A percentile compares a stretch with the other conserved stretches of the same genome.
phyloP scores from a whole-genome alignment of 1,284 basidiomycete species.

The Psilocybe mexicana region DNA sequence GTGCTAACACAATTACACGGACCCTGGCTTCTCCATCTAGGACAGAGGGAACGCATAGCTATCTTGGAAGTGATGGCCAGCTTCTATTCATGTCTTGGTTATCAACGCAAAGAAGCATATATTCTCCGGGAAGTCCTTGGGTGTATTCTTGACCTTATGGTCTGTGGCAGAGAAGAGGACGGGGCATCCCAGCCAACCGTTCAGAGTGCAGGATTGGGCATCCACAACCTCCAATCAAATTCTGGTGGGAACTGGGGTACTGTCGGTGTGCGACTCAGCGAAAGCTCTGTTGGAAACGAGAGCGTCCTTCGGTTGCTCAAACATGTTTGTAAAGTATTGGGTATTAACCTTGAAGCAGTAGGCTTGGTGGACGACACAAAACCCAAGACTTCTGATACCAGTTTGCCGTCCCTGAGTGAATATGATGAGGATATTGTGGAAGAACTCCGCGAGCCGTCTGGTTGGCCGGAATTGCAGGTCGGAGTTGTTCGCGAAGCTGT shows the following conservation, averaged over 20 bases:
- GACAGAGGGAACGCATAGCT: conserved; percentile 70
- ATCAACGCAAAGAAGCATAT: conserved; percentile 83
- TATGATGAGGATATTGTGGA: conserved; percentile 42
- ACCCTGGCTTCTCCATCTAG: conserved; percentile 83
- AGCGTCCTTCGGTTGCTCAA: conserved; percentile 75
- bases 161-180: conserved; percentile 74
- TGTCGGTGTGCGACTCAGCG: conserved; percentile 70
- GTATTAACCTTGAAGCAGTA: conserved; percentile 74
- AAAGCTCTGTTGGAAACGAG: conserved; percentile 76
- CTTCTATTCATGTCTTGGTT: conserved; percentile 77
- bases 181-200: conserved; percentile 43
- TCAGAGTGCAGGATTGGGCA: conserved; percentile 47
- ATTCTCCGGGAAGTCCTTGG: conserved; percentile 83
- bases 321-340: conserved; percentile 75
- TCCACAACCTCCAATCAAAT: conserved; percentile 39
- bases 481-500: conserved; percentile 91
- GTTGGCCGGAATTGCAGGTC: conserved; percentile 93
- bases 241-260: conserved; percentile 42
- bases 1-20: conserved; percentile 73
- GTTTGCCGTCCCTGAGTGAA: conserved; percentile 18
- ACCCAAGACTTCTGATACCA: conserved; percentile 15
- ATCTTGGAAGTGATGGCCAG: conserved; percentile 71
- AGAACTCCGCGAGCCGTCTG: conserved; percentile 58
- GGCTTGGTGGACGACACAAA: conserved; percentile 42
- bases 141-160: conserved; percentile 76